Evolutionary conservation across 306 rosid genomes (phyloP).

Genomic region (Astragalus membranaceus): DNA sequence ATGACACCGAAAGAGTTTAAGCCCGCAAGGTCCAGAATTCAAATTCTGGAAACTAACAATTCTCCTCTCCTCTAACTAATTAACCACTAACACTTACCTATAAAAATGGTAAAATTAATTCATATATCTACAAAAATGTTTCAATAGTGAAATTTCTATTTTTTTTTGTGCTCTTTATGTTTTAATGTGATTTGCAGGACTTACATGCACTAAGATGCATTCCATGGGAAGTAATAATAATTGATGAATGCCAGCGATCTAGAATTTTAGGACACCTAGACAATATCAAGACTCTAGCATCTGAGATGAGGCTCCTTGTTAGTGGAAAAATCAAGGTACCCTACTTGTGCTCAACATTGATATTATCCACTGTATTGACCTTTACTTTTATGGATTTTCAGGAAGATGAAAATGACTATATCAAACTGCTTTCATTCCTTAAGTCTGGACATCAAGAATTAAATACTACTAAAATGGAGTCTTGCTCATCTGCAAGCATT

Average conservation of each 20-base stretch:
- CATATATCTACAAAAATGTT: not conserved
- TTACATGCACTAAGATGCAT: constrained; percentile 19
- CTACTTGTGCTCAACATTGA: constrained; percentile 3
- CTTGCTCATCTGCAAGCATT: constrained; percentile 9
- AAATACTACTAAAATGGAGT: not conserved
- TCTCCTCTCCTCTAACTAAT: too few relatives aligned
- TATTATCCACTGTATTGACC: constrained; percentile 13
- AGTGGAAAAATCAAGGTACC: constrained; percentile 42
- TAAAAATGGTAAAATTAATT: not conserved
- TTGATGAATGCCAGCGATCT: constrained; percentile 38
- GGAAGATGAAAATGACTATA: constrained; percentile 31
- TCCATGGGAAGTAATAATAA: constrained; percentile 37
- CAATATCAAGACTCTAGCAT: constrained; percentile 11
- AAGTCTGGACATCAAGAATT: constrained; percentile 14
- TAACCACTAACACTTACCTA: too few relatives aligned
- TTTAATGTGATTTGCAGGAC: constrained; percentile 28
- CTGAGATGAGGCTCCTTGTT: constrained; percentile 27
- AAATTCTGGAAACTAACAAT: too few relatives aligned
- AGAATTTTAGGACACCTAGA: constrained; percentile 15
- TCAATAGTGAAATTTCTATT: not conserved
- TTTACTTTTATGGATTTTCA: constrained; percentile 15
- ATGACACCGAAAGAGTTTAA: too few relatives aligned
- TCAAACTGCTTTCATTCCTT: constrained; percentile 33
- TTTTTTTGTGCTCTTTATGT: not conserved
- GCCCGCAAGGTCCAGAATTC: too few relatives aligned